Conservation (phyloP, 208 protist genomes). For the Trypanosoma caninum region DNA sequence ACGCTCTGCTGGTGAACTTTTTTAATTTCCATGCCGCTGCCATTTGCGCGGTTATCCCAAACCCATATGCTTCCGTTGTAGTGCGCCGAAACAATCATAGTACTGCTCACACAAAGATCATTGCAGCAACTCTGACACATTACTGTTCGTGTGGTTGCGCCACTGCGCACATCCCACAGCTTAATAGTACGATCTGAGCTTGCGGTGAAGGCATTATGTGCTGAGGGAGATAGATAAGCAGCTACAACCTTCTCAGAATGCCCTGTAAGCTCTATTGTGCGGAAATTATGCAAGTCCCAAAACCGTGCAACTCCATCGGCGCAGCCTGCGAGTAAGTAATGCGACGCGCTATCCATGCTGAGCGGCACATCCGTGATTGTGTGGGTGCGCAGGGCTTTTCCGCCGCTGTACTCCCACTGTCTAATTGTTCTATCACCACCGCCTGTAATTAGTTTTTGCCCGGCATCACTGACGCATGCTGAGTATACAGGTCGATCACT, state of each 20-base stretch:
- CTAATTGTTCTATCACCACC: conserved; percentile 55
- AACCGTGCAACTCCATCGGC: conserved; percentile 62
- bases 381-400: conserved; percentile 12
- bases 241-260: conserved; percentile 68
- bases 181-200: conserved; percentile 70
- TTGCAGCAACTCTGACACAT: conserved; percentile 60
- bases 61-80: conserved; percentile 63
- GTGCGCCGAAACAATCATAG: conserved; percentile 58
- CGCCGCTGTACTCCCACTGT: conserved; percentile 39
- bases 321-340: conserved; percentile 61
- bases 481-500: conserved; percentile 39
- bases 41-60: conserved; percentile 54
- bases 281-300: conserved; percentile 54
- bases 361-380: conserved; percentile 45
- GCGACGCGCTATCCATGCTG: conserved; percentile 38
- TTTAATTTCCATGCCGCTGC: conserved; percentile 24
- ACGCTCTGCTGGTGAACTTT: conserved; percentile 43
- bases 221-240: conserved; percentile 51
- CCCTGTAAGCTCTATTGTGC: conserved; percentile 53
- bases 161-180: conserved; percentile 59
- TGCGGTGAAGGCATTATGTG: conserved; percentile 56
- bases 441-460: conserved; percentile 33
- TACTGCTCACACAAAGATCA: conserved; percentile 48
- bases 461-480: conserved; percentile 34
- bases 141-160: conserved; percentile 40